Evolutionary conservation across 202 grass and related monocot genomes (phyloP).

Genomic region (Carex arenaria): DNA sequence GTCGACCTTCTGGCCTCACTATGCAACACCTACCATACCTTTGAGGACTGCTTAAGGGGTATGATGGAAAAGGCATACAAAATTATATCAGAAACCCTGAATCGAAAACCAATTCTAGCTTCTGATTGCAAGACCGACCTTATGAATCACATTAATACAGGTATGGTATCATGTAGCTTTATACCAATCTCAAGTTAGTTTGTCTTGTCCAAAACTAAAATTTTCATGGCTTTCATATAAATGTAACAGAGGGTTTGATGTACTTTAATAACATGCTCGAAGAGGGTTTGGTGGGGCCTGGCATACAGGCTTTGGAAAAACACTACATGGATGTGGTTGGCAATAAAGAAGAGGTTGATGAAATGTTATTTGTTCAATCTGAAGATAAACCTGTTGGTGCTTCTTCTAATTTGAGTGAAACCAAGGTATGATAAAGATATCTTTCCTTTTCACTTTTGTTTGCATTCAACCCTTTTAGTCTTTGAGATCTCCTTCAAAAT

Average conservation of each 20-base stretch:
- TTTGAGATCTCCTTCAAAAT: not conserved
- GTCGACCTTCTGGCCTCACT: conserved; percentile 68
- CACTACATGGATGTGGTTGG: conserved; percentile 34
- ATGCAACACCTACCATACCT: conserved; percentile 84
- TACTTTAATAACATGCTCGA: conserved; percentile 74
- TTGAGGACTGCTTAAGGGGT: conserved; percentile 65
- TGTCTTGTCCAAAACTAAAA: conserved; percentile 11
- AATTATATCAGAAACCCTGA: conserved; percentile 53
- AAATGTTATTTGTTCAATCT: conserved; percentile 55
- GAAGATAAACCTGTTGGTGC: conserved; percentile 30
- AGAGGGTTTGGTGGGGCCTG: conserved; percentile 42
- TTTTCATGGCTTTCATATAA: conserved; percentile 35
- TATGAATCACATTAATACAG: conserved; percentile 71
- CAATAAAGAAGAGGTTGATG: conserved; percentile 56
- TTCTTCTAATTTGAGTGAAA: conserved; percentile 33
- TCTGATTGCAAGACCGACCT: conserved; percentile 48
- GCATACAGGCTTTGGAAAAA: conserved; percentile 66
- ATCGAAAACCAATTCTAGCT: conserved; percentile 52
- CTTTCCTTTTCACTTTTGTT: conserved; percentile 7
- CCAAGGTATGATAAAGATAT: conserved; percentile 40
- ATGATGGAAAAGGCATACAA: conserved; percentile 56
- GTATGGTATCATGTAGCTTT: conserved; percentile 26
- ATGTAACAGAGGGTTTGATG: conserved; percentile 56
- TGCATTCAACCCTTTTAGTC: not conserved
- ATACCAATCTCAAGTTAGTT: conserved; percentile 17